Evolutionary conservation across 2,329 filamentous ascomycete genomes (phyloP).

Genomic region (Fusarium floridanum): DNA sequence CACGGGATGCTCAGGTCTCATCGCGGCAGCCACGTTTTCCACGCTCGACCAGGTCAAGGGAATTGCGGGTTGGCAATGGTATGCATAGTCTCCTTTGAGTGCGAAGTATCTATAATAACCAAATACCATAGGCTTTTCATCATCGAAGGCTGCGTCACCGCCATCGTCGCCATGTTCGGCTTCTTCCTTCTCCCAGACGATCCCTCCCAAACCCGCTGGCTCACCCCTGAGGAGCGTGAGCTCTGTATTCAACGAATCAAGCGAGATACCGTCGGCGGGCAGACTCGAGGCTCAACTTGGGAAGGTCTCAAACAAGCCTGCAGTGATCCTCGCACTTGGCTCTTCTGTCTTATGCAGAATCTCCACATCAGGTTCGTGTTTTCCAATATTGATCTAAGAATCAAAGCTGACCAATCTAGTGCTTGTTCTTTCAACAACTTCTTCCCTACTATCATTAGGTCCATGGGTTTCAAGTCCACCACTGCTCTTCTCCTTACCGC

Average conservation of each 20-base stretch:
- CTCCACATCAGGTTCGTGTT: slow-evolving; percentile 24
- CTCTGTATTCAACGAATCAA: slow-evolving; percentile 55
- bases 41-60: slow-evolving; percentile 57
- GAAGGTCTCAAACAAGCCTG: slow-evolving; percentile 26
- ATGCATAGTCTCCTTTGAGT: too few species aligned
- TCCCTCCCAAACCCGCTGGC: slow-evolving; percentile 56
- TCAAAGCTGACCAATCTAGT: not conserved
- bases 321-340: slow-evolving; percentile 27
- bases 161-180: slow-evolving; percentile 38
- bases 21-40: slow-evolving; percentile 68
- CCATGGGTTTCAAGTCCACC: slow-evolving; percentile 38
- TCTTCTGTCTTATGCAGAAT: slow-evolving; percentile 32
- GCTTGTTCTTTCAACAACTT: slow-evolving; percentile 40
- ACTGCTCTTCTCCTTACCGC: slow-evolving; percentile 36
- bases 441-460: slow-evolving; percentile 35
- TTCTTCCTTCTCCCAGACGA: slow-evolving; percentile 43
- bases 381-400: not conserved
- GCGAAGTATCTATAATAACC: not conserved
- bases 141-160: slow-evolving; percentile 59
- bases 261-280: slow-evolving; percentile 52
- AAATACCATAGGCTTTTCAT: slow-evolving; percentile 67
- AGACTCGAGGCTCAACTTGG: slow-evolving; percentile 22
- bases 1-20: slow-evolving; percentile 73
- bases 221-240: slow-evolving; percentile 58
- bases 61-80: slow-evolving; percentile 68